Evolutionary conservation across 495 filamentous ascomycete genomes (phyloP), one percentile per base, ranked within the genome.

Genomic region (Neurospora sp.): DNA sequence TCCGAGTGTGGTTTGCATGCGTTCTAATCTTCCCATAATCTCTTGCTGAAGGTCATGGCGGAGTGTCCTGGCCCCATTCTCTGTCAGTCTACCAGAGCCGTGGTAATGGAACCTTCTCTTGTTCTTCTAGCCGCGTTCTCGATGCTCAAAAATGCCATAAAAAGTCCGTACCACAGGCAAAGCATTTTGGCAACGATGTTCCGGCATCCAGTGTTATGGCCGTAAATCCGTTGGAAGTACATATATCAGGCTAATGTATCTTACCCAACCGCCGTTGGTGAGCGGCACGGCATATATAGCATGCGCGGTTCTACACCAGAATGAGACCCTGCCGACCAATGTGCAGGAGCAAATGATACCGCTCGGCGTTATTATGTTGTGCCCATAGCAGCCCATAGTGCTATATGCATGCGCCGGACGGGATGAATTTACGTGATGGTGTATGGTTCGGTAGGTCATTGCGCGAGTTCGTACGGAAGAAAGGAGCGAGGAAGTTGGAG

Each of bases 121-220:
- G 22, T 31, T 61, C 53, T 61, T 61, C 14, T 3, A 3, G 53
- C 4, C 12, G 22, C 1, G 12, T 18, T 61, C 53, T 61, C 6
- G 27, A 61, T 61, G 2, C 22, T 0, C 12, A 27, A 1, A 14
- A 5, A 16, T 35, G 12, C 27, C 0, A 31, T 61, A 0, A 6
- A 22, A 0, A 2, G 22, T 1, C 12, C 2, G 1, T 61, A 61
- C 53, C 11, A 0, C 0, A 61, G 22, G 1, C n/a, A 0, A 3
- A 16, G 53, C 5, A 16, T 7, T 61, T 22, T 2, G 22, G 0
- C 5, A 27, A 42, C 11, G 27, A 31, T 31, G n/a, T 16, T 18
- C 53, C 53, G 53, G 14, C 27, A 35, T 31, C 53, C 53, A 61
- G 1, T 61, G 22, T 61, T 61, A 61, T 35, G 12, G 11, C 53